A percentile compares a stretch with the other conserved stretches of the same genome.
phyloP scores from a whole-genome alignment of 2,329 filamentous ascomycete genomes.

The Teratosphaeria viscida region DNA sequence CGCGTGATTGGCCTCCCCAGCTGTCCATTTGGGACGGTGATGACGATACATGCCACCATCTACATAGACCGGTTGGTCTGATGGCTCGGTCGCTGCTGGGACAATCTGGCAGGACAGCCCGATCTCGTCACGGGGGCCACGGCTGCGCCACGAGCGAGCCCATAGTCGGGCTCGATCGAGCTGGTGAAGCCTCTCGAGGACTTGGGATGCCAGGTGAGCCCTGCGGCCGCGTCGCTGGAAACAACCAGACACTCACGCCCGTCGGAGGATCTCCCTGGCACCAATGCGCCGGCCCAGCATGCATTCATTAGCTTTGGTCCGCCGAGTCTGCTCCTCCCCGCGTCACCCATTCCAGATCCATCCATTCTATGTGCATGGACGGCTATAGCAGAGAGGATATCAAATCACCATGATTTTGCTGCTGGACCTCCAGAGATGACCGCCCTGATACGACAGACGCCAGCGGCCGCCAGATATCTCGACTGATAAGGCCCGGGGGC shows the following conservation, averaged over 20 bases:
- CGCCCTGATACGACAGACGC: too few species aligned
- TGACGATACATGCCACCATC: too few species aligned
- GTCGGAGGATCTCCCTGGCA: neutral
- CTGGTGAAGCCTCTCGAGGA: neutral
- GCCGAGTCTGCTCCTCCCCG: neutral
- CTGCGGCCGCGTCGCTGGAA: neutral
- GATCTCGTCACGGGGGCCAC: neutral
- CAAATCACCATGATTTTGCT: neutral
- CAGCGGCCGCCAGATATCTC: too few species aligned
- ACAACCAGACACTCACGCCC: neutral
- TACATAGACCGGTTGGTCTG: too few species aligned
- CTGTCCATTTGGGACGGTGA: too few species aligned
- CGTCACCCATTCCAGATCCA: neutral
- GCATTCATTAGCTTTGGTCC: neutral
- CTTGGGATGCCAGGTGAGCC: neutral
- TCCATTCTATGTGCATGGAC: neutral
- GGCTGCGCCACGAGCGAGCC: too few species aligned
- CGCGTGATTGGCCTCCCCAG: too few species aligned
- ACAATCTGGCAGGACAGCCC: too few species aligned
- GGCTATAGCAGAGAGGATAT: neutral
- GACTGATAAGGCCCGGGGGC: too few species aligned
- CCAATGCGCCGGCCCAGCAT: neutral
- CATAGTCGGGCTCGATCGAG: neutral
- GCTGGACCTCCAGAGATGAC: neutral
- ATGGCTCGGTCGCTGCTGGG: too few species aligned